Conservation (phyloP, 2,329 filamentous ascomycete genomes). For the Cordyceps pruinosa region DNA sequence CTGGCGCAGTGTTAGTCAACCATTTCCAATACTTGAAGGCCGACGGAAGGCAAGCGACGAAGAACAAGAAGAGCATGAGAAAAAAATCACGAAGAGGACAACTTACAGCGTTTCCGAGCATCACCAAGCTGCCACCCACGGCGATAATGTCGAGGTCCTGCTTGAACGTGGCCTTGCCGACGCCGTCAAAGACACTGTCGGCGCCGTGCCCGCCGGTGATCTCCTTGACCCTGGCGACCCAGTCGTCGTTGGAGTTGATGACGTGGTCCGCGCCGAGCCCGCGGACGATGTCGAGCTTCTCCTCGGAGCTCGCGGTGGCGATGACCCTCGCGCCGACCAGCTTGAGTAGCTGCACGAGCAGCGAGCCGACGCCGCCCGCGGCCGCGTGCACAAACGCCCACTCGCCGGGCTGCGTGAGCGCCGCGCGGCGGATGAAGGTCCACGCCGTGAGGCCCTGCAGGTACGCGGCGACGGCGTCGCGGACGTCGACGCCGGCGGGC, state of each 20-base stretch:
- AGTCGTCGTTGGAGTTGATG: constrained; percentile 60
- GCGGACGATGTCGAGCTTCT: constrained; percentile 65
- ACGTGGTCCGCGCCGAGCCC: constrained; percentile 64
- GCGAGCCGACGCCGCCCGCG: constrained; percentile 71
- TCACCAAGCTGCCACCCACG: constrained; percentile 68
- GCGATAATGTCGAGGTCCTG: constrained; percentile 65
- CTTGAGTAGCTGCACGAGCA: constrained; percentile 68
- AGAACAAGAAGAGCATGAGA: background rate
- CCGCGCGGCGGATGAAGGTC: constrained; percentile 69
- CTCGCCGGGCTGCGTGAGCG: constrained; percentile 67
- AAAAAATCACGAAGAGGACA: background rate
- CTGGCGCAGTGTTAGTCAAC: constrained; percentile 23
- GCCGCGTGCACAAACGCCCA: constrained; percentile 82
- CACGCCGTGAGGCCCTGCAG: constrained; percentile 80
- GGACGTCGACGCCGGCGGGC: constrained; percentile 53
- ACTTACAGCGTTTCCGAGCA: constrained; percentile 72
- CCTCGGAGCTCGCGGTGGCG: constrained; percentile 66
- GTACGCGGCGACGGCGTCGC: constrained; percentile 61
- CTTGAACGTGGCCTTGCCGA: constrained; percentile 82
- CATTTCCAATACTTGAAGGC: too few species aligned
- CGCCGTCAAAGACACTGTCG: constrained; percentile 75
- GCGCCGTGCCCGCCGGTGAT: constrained; percentile 68
- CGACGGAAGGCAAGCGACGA: too few species aligned
- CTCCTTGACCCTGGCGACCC: constrained; percentile 54
- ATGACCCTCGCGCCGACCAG: constrained; percentile 70